These are phyloP conservation scores for Cicer pinnatifidum DNA, from an alignment of 306 rosid species.

Conservation along the genomic window DNA sequence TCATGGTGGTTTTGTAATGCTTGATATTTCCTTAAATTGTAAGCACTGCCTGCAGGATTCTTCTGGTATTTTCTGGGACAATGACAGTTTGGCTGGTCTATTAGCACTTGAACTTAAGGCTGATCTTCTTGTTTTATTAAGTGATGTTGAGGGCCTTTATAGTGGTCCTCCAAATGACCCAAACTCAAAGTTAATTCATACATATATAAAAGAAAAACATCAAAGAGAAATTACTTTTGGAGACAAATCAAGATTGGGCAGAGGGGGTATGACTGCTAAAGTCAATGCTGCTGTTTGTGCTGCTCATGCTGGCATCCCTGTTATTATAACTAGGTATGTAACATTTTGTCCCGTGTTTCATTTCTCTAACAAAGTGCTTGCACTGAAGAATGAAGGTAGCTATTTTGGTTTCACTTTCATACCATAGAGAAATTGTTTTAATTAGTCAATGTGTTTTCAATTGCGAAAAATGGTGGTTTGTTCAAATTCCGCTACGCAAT, in stretches of 20 bases:
- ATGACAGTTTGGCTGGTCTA: conserved; percentile 92
- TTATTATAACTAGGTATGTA: conserved; percentile 82
- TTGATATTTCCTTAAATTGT: conserved; percentile 41
- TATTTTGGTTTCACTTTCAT: background rate
- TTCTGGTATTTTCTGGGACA: conserved; percentile 97
- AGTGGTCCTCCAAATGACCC: conserved; percentile 93
- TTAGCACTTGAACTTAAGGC: conserved; percentile 90
- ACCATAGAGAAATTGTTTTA: no score
- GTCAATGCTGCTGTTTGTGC: conserved; percentile 87
- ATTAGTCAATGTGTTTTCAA: no score
- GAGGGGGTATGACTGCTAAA: conserved; percentile 98
- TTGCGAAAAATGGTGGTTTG: no score
- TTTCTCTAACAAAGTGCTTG: background rate
- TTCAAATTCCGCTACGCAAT: no score
- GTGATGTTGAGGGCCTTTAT: conserved; percentile 97
- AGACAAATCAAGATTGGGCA: conserved; percentile 90
- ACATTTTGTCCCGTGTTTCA: conserved; percentile 29
- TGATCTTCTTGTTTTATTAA: conserved; percentile 86
- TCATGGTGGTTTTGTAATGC: conserved; percentile 28
- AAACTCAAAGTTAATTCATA: conserved; percentile 81
- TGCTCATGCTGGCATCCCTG: conserved; percentile 80
- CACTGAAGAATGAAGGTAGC: background rate
- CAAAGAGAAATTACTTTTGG: conserved; percentile 86
- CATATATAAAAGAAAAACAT: conserved; percentile 82
- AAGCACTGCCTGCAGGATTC: conserved; percentile 74